A percentile compares a stretch with the other conserved stretches of the same genome.
Evolutionary conservation across 441 rosid genomes (phyloP).

Genomic region (Viola pubescens): DNA sequence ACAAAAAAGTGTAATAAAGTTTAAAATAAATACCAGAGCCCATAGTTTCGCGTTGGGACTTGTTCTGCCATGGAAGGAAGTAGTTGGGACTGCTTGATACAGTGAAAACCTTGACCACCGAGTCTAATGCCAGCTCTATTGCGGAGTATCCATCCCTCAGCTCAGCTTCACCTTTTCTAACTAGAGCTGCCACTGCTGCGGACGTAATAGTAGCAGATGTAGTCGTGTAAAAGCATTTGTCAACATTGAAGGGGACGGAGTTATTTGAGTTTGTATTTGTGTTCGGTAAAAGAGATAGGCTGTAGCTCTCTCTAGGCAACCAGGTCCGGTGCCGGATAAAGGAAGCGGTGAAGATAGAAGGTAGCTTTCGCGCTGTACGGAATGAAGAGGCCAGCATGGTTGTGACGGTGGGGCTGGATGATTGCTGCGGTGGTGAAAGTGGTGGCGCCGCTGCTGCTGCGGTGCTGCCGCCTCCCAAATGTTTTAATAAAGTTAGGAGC

Average conservation of each 20-base stretch:
- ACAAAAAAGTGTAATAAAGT: neutral
- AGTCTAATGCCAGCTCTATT: constrained; percentile 59
- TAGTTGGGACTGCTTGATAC: constrained; percentile 74
- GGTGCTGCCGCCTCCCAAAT: no score
- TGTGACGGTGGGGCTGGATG: no score
- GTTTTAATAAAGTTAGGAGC: no score
- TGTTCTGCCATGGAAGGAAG: constrained; percentile 84
- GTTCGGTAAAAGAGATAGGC: neutral
- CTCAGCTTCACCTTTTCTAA: neutral
- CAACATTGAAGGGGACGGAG: neutral
- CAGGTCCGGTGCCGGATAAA: neutral
- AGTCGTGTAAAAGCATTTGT: neutral
- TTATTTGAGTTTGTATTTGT: neutral
- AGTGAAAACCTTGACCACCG: constrained; percentile 70
- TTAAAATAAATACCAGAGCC: constrained; percentile 50
- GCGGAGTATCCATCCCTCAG: constrained; percentile 31
- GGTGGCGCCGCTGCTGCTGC: no score
- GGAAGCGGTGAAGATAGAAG: neutral
- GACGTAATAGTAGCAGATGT: neutral
- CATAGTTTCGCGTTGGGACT: constrained; percentile 67
- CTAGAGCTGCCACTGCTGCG: neutral
- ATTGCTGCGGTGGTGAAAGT: no score
- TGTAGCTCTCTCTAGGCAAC: neutral
- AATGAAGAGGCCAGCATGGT: no score
- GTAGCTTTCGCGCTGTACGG: neutral